These are phyloP conservation scores for Glycyrrhiza uralensis DNA, from an alignment of 306 rosid species.

Conservation along the genomic window DNA sequence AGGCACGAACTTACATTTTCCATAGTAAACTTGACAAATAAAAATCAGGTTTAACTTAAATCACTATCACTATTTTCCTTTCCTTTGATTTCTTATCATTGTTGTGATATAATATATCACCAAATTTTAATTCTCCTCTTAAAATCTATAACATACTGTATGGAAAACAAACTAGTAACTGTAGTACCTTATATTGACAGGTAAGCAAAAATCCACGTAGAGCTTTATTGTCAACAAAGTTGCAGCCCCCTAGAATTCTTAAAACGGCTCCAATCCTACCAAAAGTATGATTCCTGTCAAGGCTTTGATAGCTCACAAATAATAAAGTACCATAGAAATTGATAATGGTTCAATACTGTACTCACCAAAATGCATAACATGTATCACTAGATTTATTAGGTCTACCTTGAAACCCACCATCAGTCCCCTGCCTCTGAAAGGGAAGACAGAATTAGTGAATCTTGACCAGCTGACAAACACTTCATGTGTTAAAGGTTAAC, in stretches of 20 bases:
- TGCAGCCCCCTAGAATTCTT: conserved; percentile 64
- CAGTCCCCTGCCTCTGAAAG: conserved; percentile 67
- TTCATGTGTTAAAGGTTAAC: neutral
- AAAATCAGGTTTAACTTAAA: neutral
- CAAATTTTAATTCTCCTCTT: neutral
- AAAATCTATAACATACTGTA: neutral
- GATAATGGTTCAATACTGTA: neutral
- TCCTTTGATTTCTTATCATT: neutral
- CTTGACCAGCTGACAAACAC: neutral
- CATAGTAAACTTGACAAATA: neutral
- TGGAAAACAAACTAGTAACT: neutral
- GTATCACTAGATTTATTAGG: conserved; percentile 82
- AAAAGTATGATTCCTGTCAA: conserved; percentile 33
- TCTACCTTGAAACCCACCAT: conserved; percentile 98
- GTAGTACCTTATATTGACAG: conserved; percentile 74
- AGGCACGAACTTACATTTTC: neutral
- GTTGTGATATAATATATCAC: neutral
- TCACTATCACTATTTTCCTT: neutral
- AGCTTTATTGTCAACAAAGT: conserved; percentile 60
- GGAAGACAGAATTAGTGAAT: conserved; percentile 18
- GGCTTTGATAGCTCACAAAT: conserved; percentile 5
- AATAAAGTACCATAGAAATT: neutral
- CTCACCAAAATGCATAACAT: conserved; percentile 96
- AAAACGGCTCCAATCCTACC: conserved; percentile 79
- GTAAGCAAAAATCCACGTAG: conserved; percentile 59